Percentiles rank a stretch among this genome's conserved stretches.
phyloP scores from a whole-genome alignment of 2,329 filamentous ascomycete genomes.

The Pseudocercospora fijiensis region DNA sequence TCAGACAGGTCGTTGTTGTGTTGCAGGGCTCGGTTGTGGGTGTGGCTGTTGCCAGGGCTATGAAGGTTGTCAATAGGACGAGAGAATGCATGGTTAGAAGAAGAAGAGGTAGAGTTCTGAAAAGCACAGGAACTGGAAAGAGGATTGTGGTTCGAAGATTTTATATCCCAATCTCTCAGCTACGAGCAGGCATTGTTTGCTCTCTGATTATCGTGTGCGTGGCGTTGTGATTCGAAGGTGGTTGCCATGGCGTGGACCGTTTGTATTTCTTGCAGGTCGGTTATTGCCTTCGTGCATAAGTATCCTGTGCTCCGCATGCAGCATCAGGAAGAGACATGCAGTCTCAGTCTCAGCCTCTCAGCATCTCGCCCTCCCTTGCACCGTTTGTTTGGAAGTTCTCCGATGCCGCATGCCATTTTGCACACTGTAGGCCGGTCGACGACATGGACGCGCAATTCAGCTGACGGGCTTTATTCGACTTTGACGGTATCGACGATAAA shows the following conservation, averaged over 20 bases:
- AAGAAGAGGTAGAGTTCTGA: neutral
- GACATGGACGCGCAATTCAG: neutral
- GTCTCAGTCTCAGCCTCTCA: neutral
- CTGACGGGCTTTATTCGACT: neutral
- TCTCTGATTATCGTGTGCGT: neutral
- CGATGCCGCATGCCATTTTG: neutral
- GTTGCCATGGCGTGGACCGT: neutral
- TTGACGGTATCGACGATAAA: neutral
- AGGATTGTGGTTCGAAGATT: neutral
- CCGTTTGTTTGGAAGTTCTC: neutral
- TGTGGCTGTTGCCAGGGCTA: neutral
- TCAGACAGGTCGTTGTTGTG: constrained; percentile 15
- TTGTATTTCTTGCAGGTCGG: neutral
- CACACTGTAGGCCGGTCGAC: neutral
- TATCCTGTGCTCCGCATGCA: neutral
- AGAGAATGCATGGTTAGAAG: neutral
- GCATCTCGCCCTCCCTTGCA: neutral
- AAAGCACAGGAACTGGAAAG: neutral
- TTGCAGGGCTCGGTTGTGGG: neutral
- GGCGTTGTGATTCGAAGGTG: neutral
- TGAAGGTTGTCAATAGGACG: neutral
- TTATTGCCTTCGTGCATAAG: neutral
- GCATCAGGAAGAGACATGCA: neutral
- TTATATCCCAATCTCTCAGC: neutral
- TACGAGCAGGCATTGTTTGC: neutral